phyloP scores from a whole-genome alignment of 2,329 filamentous ascomycete genomes.

The Colletotrichum truncatum region DNA sequence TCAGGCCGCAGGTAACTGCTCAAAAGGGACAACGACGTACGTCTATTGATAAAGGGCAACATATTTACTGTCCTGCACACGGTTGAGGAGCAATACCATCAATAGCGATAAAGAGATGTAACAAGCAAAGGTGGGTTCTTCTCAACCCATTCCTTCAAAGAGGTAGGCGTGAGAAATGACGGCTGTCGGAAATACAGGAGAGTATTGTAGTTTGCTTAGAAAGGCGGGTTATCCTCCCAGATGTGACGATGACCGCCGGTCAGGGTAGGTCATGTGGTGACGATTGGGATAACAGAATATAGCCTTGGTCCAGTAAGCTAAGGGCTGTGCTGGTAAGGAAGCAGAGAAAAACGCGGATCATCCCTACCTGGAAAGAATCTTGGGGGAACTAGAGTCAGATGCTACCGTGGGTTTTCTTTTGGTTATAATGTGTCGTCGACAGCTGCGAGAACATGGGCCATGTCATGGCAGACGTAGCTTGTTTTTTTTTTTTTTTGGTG shows the following conservation, averaged over 20 bases:
- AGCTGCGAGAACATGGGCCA: neutral
- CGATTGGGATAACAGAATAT: neutral
- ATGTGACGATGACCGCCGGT: neutral
- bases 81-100: neutral
- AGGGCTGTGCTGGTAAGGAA: neutral
- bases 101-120: neutral
- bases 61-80: conserved; percentile 28
- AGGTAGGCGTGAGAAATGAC: neutral
- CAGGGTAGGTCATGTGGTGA: neutral
- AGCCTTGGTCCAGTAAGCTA: neutral
- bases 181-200: neutral
- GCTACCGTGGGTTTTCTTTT: neutral
- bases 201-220: neutral
- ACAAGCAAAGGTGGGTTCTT: neutral
- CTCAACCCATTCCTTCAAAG: neutral
- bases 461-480: neutral
- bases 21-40: too few relatives aligned
- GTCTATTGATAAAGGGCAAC: conserved; percentile 40
- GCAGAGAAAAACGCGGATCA: neutral
- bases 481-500: neutral
- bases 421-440: neutral
- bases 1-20: too few relatives aligned
- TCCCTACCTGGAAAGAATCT: neutral
- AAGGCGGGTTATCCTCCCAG: neutral
- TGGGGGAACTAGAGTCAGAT: neutral